phyloP scores from a whole-genome alignment of 805 yeast genomes.

The Citeromyces matritensis region DNA sequence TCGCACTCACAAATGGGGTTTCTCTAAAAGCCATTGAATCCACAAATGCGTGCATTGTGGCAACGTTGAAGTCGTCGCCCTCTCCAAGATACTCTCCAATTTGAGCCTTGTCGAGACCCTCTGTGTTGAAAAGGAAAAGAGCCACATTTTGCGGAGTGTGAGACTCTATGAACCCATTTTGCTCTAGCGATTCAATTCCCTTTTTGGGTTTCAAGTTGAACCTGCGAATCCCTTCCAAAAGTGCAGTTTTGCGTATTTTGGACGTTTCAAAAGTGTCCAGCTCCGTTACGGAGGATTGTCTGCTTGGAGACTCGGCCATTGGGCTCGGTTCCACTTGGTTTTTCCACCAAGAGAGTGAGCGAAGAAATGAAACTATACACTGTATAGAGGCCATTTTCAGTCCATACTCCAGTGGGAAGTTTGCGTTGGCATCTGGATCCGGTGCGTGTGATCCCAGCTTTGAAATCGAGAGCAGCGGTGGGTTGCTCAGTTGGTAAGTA shows the following conservation, averaged over 20 bases:
- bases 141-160: conserved; percentile 62
- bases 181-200: conserved; percentile 53
- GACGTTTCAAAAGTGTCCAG: conserved; percentile 75
- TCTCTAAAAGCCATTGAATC: conserved; percentile 69
- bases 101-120: conserved; percentile 66
- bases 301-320: conserved; percentile 1
- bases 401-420: conserved; percentile 69
- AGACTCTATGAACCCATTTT: conserved; percentile 45
- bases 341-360: conserved; percentile 68
- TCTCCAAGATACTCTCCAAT: conserved; percentile 92
- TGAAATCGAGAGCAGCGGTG: conserved; percentile 65
- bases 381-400: conserved; percentile 70
- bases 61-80: conserved; percentile 62
- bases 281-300: conserved; percentile 14
- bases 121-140: conserved; percentile 45
- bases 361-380: conserved; percentile 67
- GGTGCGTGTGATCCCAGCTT: conserved; percentile 40
- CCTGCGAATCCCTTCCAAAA: conserved; percentile 60
- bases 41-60: conserved; percentile 87
- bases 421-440: conserved; percentile 33
- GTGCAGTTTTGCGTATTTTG: conserved; percentile 70
- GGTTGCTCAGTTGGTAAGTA: conserved; percentile 56
- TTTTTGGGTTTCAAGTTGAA: conserved; percentile 79
- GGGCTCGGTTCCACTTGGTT: conserved; percentile 12
- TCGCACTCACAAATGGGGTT: conserved; percentile 66